Percentiles rank a stretch among this genome's conserved stretches.
Conservation (phyloP, 495 filamentous ascomycete species). For the Thermothielavioides terrestris region DNA sequence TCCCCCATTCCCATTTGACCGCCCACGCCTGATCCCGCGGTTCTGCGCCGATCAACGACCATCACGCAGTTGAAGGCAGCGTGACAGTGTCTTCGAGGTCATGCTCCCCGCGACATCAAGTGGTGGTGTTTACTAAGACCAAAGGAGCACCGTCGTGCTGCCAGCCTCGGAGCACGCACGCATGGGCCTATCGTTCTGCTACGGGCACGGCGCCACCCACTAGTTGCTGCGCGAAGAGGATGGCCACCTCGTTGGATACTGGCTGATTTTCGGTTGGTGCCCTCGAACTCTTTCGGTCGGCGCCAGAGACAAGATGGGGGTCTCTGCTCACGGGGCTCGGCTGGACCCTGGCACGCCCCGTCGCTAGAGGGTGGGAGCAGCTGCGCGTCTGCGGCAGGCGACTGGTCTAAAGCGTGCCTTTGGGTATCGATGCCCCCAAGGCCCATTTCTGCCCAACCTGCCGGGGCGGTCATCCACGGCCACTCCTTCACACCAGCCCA, state of each 20-base stretch:
- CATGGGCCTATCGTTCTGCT: too few species aligned
- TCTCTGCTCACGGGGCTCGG: slow-evolving; percentile 19
- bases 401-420: slow-evolving; percentile 23
- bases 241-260: slow-evolving; percentile 4
- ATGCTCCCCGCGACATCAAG: background rate
- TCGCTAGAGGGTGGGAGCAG: slow-evolving; percentile 22
- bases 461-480: slow-evolving; percentile 23
- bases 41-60: background rate
- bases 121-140: slow-evolving; percentile 8
- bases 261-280: slow-evolving; percentile 9
- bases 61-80: too few species aligned
- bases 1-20: too few species aligned
- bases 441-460: slow-evolving; percentile 34
- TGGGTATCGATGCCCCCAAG: slow-evolving; percentile 27
- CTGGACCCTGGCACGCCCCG: slow-evolving; percentile 17
- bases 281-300: background rate
- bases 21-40: too few species aligned
- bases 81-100: background rate
- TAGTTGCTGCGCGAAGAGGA: slow-evolving; percentile 12
- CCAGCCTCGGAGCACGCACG: too few species aligned
- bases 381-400: slow-evolving; percentile 19
- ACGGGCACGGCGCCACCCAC: too few species aligned
- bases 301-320: slow-evolving; percentile 10
- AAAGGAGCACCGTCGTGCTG: background rate
- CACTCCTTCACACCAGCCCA: slow-evolving; percentile 24